phyloP scores from a whole-genome alignment of 768 basidiomycete genomes.

The Mycena albidolilacea region DNA sequence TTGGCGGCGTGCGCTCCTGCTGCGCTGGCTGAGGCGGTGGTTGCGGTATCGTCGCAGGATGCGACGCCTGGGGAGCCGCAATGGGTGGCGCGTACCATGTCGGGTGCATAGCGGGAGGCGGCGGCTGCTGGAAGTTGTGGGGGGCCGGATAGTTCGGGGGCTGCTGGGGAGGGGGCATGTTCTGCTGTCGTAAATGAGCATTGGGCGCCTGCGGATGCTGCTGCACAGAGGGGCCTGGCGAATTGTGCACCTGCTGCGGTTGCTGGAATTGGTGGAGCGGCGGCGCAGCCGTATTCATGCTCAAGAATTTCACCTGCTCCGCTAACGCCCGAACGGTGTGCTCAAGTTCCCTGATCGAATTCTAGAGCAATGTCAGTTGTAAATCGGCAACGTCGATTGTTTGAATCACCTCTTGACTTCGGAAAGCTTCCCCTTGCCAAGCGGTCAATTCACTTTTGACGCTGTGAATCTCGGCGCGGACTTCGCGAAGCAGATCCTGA shows the following conservation, averaged over 20 bases:
- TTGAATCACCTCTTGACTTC: slow-evolving; percentile 80
- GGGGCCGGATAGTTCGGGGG: slow-evolving; percentile 51
- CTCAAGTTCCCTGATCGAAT: slow-evolving; percentile 85
- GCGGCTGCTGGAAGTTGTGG: slow-evolving; percentile 56
- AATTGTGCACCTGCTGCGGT: slow-evolving; percentile 56
- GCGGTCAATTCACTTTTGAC: slow-evolving; percentile 85
- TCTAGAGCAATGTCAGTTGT: slow-evolving; percentile 55
- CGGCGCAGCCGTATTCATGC: slow-evolving; percentile 64
- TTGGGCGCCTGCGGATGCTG: slow-evolving; percentile 53
- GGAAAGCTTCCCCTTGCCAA: slow-evolving; percentile 86
- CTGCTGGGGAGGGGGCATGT: slow-evolving; percentile 56
- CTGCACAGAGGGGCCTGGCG: slow-evolving; percentile 57
- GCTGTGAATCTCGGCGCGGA: slow-evolving; percentile 80
- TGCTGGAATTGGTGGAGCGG: slow-evolving; percentile 60
- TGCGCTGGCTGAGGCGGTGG: slow-evolving; percentile 51
- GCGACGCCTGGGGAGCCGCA: slow-evolving; percentile 87
- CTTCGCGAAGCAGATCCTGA: slow-evolving; percentile 83
- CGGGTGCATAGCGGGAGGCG: slow-evolving; percentile 60
- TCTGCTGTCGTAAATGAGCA: slow-evolving; percentile 62
- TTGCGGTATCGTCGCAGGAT: slow-evolving; percentile 81
- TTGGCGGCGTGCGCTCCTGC: slow-evolving; percentile 67
- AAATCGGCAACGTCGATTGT: neutral
- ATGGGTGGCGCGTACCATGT: slow-evolving; percentile 77
- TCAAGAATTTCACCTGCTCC: slow-evolving; percentile 88
- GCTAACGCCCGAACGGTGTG: slow-evolving; percentile 80